Base-by-base conservation (phyloP, 148 eudicot species). In the Silene latifolia region DNA sequence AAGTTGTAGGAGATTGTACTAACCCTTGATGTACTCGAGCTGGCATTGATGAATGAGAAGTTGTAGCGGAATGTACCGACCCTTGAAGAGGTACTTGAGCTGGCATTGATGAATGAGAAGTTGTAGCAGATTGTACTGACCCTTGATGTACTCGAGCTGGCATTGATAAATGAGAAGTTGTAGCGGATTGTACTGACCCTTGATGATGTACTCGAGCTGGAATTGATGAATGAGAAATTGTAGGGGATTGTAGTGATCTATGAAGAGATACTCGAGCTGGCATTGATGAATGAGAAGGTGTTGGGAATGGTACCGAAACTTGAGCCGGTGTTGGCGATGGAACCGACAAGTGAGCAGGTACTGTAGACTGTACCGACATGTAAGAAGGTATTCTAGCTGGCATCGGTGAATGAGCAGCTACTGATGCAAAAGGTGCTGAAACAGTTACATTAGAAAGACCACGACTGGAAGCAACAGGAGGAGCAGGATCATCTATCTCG, bases 401-500 rank as follows among this genome's bases (percentile, higher is more conserved):
- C 25, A 27, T 11, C 39, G 42, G 24, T 20, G 8, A 27, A 20
- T 61, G 64, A 20, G 39, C 17, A 11, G 67, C 15, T 63, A 20
- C n/a, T 20, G 63, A 8, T n/a, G 63, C 46, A 65, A 44, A 65
- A 6, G 47, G 8, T 67, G 25, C 24, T 0, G 71, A 51, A 5
- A n/a, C 14, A 42, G 71, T 42, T 19, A 42, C 71, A 67, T 3
- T 23, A 67, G 71, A 67, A 67, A 19, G 54, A 44, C 54, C 51
- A 10, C 15, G 15, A 4, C 19, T 56, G 27, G 25, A 69, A 19
- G 35, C 32, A 54, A 67, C 10, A 19, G 54, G 25, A 0, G 76
- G 48, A 48, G 76, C 42, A 44, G 69, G 77, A 72, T 67, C 78
- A 39, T 58, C 72, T 67, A 73, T 84, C 15, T 82, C 87, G 18